phyloP scores from a whole-genome alignment of 768 basidiomycete genomes.

The Amanita rimosa region DNA sequence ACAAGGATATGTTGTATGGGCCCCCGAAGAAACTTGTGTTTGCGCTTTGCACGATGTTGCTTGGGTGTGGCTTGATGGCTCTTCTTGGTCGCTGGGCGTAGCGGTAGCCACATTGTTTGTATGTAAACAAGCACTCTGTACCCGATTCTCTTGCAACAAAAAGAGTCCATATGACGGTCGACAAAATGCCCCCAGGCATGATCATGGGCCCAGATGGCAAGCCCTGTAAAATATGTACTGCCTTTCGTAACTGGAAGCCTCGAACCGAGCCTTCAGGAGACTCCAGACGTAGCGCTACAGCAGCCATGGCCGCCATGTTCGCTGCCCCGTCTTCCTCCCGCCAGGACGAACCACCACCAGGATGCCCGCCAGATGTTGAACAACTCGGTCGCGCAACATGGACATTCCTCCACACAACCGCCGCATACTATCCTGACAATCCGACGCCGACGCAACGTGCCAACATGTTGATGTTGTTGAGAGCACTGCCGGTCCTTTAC shows the following conservation, averaged over 20 bases:
- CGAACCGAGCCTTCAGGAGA: slow-evolving; percentile 14
- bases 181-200: slow-evolving; percentile 64
- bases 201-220: slow-evolving; percentile 90
- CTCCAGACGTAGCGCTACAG: slow-evolving; percentile 9
- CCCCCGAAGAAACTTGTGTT: slow-evolving; percentile 58
- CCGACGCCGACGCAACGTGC: slow-evolving; percentile 67
- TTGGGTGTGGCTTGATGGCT: slow-evolving; percentile 85
- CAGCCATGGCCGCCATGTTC: slow-evolving; percentile 16
- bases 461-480: slow-evolving; percentile 75
- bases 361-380: slow-evolving; percentile 89
- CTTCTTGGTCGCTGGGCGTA: slow-evolving; percentile 86
- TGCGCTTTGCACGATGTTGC: slow-evolving; percentile 65
- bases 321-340: slow-evolving; percentile 10
- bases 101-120: slow-evolving; percentile 24
- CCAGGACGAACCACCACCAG: slow-evolving; percentile 31
- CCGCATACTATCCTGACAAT: slow-evolving; percentile 87
- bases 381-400: slow-evolving; percentile 87
- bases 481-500: slow-evolving; percentile 73
- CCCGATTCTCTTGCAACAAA: not conserved
- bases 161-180: not conserved
- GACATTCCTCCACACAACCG: slow-evolving; percentile 94
- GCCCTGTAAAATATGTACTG: slow-evolving; percentile 87
- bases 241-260: slow-evolving; percentile 63
- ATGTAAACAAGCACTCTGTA: no score
- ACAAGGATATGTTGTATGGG: slow-evolving; percentile 70